These are phyloP conservation scores for Phaeosphaeriaceae sp. DNA, from an alignment of 2,329 filamentous ascomycete species.

Conservation along the genomic window DNA sequence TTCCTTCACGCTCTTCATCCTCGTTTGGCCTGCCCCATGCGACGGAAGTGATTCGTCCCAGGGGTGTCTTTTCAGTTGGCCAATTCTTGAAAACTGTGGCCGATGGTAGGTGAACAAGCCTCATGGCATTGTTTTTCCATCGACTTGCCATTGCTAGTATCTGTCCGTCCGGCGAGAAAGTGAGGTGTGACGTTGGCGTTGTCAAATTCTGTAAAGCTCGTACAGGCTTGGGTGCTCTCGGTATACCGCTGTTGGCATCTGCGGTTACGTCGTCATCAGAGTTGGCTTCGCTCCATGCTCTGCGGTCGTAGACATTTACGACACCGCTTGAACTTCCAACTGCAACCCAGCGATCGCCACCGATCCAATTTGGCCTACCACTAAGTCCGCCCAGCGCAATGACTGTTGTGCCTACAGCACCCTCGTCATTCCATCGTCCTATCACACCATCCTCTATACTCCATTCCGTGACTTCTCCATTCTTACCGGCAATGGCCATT, in stretches of 20 bases:
- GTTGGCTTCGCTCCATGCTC: conserved; percentile 61
- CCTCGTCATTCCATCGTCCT: conserved; percentile 88
- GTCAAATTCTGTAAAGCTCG: conserved; percentile 84
- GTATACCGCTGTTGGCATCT: conserved; percentile 59
- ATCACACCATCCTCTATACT: conserved; percentile 74
- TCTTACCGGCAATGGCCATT: conserved; percentile 82
- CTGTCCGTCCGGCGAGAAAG: conserved; percentile 89
- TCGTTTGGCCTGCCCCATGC: conserved; percentile 55
- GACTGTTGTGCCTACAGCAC: conserved; percentile 84
- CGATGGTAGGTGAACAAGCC: conserved; percentile 86
- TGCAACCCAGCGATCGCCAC: conserved; percentile 87
- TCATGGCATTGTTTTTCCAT: conserved; percentile 87
- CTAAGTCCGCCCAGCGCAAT: conserved; percentile 77
- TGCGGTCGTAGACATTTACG: conserved; percentile 90
- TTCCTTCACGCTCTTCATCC: conserved; percentile 69
- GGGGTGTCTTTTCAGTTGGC: conserved; percentile 88
- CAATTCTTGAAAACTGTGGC: conserved; percentile 97
- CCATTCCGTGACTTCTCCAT: conserved; percentile 92
- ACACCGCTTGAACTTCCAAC: conserved; percentile 87
- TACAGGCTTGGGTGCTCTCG: conserved; percentile 73
- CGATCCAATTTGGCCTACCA: conserved; percentile 68
- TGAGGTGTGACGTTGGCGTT: conserved; percentile 79
- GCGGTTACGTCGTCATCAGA: conserved; percentile 17
- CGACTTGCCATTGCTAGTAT: conserved; percentile 84
- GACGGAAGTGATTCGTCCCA: conserved; percentile 77